phyloP scores from a whole-genome alignment of 257 asterid genomes.

The Capsicum pubescens region DNA sequence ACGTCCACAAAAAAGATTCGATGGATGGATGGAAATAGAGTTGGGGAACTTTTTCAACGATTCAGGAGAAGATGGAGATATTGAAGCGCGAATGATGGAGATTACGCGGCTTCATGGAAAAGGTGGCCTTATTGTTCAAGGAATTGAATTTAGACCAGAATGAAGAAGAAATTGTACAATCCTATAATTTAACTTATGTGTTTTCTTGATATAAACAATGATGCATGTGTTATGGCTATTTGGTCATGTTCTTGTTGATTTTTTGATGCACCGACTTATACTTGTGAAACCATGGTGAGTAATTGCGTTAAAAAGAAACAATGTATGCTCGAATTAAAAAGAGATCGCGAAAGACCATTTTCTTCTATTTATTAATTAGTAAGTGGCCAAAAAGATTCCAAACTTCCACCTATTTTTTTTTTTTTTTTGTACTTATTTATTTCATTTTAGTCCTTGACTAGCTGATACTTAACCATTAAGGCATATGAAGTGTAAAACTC shows the following conservation, averaged over 20 bases:
- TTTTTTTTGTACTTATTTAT: too few relatives aligned
- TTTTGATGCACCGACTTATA: too few relatives aligned
- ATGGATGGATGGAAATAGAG: neutral
- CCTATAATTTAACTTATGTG: neutral
- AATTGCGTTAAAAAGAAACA: too few relatives aligned
- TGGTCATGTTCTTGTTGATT: too few relatives aligned
- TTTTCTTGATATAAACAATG: neutral
- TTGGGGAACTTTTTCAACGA: neutral
- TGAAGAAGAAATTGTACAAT: neutral
- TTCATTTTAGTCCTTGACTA: too few relatives aligned
- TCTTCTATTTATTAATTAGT: too few relatives aligned
- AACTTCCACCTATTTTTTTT: too few relatives aligned
- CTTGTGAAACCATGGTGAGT: too few relatives aligned
- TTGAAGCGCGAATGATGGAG: conserved; percentile 18
- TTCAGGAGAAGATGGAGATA: neutral
- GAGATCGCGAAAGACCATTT: too few relatives aligned
- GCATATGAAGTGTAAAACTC: neutral
- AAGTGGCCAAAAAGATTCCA: too few relatives aligned
- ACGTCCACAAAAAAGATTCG: neutral
- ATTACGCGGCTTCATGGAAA: neutral
- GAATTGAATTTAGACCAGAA: conserved; percentile 11
- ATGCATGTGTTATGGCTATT: neutral
- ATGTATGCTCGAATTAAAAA: too few relatives aligned
- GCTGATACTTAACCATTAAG: neutral
- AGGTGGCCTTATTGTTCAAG: conserved; percentile 22